A percentile compares a stretch with the other conserved stretches of the same genome.
Evolutionary conservation across 2,329 filamentous ascomycete species (phyloP).

Genomic region (Fusarium transvaalense): DNA sequence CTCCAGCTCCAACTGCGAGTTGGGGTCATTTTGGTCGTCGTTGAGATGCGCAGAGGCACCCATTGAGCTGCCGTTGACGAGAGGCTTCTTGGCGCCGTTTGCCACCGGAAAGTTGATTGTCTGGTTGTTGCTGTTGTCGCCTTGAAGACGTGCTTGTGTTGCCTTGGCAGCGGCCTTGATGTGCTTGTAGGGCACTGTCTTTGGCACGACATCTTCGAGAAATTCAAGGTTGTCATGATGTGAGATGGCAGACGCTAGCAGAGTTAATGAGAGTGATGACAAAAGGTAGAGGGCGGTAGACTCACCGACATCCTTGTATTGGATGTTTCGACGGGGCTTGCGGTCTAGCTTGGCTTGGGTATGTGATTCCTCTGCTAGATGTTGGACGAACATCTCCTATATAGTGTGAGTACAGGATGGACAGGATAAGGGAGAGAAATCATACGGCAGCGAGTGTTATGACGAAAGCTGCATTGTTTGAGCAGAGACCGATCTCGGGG

Average conservation of each 20-base stretch:
- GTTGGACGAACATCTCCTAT: conserved; percentile 94
- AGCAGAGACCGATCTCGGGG: conserved; percentile 85
- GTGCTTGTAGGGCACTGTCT: conserved; percentile 83
- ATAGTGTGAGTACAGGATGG: conserved; percentile 7
- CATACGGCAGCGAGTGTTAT: conserved; percentile 89
- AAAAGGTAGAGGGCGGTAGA: neutral
- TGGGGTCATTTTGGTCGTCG: conserved; percentile 58
- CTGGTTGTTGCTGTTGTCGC: conserved; percentile 56
- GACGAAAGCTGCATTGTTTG: conserved; percentile 93
- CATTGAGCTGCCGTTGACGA: conserved; percentile 49
- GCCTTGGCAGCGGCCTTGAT: conserved; percentile 74
- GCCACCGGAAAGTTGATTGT: conserved; percentile 37
- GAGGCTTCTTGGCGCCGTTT: conserved; percentile 49
- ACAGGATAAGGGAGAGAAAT: conserved; percentile 3
- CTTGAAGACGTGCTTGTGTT: conserved; percentile 59
- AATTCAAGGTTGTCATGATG: conserved; percentile 96
- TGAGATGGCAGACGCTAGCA: conserved; percentile 81
- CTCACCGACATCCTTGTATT: conserved; percentile 92
- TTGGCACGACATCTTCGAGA: conserved; percentile 88
- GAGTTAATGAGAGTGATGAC: conserved; percentile 11
- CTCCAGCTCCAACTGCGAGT: conserved; percentile 67
- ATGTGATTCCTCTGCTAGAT: conserved; percentile 86
- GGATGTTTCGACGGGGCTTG: conserved; percentile 92
- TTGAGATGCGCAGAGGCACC: conserved; percentile 42
- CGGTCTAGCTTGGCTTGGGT: conserved; percentile 90